Conservation (phyloP, 2,329 filamentous ascomycete species). For the Aspergillus sp. region DNA sequence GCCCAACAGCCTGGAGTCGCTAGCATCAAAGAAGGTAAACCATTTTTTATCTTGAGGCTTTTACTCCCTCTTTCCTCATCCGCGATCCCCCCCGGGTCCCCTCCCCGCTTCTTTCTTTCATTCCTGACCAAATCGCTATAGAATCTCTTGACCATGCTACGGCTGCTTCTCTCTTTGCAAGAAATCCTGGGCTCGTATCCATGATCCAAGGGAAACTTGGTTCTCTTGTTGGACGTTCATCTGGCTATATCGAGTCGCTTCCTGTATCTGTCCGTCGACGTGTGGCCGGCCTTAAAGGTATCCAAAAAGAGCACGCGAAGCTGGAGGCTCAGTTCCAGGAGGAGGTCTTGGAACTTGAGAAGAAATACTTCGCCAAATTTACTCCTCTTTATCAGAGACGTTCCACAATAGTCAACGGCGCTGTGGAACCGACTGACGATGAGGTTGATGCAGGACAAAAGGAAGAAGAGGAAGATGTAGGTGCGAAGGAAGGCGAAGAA, state of each 20-base stretch:
- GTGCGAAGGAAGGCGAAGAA: conserved; percentile 54
- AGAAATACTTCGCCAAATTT: conserved; percentile 99
- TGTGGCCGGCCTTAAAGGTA: conserved; percentile 90
- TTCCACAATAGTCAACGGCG: conserved; percentile 84
- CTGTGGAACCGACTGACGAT: conserved; percentile 73
- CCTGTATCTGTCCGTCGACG: conserved; percentile 83
- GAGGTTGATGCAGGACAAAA: conserved; percentile 83
- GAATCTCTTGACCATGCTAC: conserved; percentile 84
- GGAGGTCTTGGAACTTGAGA: conserved; percentile 95
- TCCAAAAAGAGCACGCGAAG: conserved; percentile 98
- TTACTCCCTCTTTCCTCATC: conserved; percentile 5
- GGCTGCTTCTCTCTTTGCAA: conserved; percentile 87
- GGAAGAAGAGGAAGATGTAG: conserved; percentile 61
- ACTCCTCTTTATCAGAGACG: conserved; percentile 95
- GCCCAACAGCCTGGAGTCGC: conserved; percentile 89
- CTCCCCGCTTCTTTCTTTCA: conserved; percentile 4
- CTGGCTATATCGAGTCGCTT: conserved; percentile 95
- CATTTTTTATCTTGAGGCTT: not conserved
- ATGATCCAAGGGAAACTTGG: conserved; percentile 98
- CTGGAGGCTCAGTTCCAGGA: conserved; percentile 98
- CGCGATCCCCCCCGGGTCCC: conserved; percentile 1
- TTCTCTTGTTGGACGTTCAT: conserved; percentile 86
- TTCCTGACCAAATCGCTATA: conserved; percentile 36
- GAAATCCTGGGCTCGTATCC: conserved; percentile 87
- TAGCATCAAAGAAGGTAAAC: conserved; percentile 94